A percentile compares a stretch with the other conserved stretches of the same genome.
Conservation (phyloP, 768 basidiomycete species). For the Phanerochaete sordida region DNA sequence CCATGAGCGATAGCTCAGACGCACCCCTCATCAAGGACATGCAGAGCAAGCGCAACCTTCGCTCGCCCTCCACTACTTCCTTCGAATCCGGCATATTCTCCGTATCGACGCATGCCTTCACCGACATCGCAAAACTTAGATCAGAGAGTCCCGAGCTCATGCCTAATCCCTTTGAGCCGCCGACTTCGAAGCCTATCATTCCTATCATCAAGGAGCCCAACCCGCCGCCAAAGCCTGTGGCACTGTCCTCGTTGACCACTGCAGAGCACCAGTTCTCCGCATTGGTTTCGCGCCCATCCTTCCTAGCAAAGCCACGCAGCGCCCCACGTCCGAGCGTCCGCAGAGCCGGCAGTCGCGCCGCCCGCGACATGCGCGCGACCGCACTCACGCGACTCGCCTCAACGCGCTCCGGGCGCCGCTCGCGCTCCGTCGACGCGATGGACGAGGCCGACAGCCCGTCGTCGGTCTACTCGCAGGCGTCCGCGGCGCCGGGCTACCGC, state of each 20-base stretch:
- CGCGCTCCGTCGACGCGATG: not conserved
- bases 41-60: not conserved
- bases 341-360: not conserved
- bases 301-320: constrained; percentile 7
- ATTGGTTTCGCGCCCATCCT: constrained; percentile 1
- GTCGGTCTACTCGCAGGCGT: constrained; percentile 11
- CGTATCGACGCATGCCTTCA: not conserved
- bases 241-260: not conserved
- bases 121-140: not conserved
- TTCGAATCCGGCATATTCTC: not conserved
- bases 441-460: constrained; percentile 2
- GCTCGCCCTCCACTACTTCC: not conserved
- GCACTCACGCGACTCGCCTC: constrained; percentile 1
- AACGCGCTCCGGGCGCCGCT: not conserved
- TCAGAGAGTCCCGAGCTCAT: not conserved
- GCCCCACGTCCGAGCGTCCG: not conserved
- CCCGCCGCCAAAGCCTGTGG: not conserved
- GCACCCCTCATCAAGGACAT: not conserved
- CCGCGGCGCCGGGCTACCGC: not conserved
- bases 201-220: not conserved
- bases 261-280: not conserved
- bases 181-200: not conserved
- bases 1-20: not conserved
- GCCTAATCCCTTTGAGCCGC: not conserved
- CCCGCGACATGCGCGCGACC: not conserved